Percentiles rank a stretch among this genome's conserved stretches.
Conservation (phyloP, 192 early-diverging fungal genomes). For the Podila clonocystis region DNA sequence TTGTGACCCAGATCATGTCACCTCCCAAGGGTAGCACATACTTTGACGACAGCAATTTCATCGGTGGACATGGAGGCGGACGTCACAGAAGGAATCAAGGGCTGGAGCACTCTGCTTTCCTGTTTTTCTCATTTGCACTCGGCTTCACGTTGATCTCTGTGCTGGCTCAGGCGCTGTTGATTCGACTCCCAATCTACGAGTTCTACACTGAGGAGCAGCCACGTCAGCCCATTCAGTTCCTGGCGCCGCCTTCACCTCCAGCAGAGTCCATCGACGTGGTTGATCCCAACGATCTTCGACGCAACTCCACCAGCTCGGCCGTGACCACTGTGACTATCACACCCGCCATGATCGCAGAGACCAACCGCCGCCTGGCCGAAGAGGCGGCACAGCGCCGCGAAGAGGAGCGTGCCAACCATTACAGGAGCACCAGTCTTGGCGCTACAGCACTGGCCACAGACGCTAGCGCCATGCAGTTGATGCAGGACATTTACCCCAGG, state of each 20-base stretch:
- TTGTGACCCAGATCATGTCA: constrained; percentile 63
- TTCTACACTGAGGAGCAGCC: constrained; percentile 41
- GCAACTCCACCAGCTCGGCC: constrained; percentile 35
- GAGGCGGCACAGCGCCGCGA: constrained; percentile 8
- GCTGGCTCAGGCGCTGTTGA: constrained; percentile 48
- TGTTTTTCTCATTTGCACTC: constrained; percentile 62
- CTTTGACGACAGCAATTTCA: constrained; percentile 7
- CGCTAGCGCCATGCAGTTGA: constrained; percentile 19
- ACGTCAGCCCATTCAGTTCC: constrained; percentile 36
- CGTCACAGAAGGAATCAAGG: constrained; percentile 22
- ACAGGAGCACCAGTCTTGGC: constrained; percentile 24
- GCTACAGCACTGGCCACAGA: constrained; percentile 26
- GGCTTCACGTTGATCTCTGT: constrained; percentile 52
- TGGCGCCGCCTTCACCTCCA: constrained; percentile 28
- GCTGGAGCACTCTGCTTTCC: constrained; percentile 52
- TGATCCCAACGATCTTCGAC: constrained; percentile 5
- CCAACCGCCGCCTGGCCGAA: constrained; percentile 21
- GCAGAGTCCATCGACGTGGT: not conserved
- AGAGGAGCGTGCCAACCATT: constrained; percentile 23
- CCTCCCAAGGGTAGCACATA: constrained; percentile 32
- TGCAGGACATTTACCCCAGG: constrained; percentile 42
- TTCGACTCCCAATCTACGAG: constrained; percentile 52
- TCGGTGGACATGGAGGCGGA: constrained; percentile 10
- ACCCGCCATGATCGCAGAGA: constrained; percentile 43
- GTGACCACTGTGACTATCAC: constrained; percentile 36